A percentile compares a stretch with the other conserved stretches of the same genome.
These are phyloP conservation scores for Aeschynomene evenia DNA, from an alignment of 306 rosid species.

Conservation along the genomic window DNA sequence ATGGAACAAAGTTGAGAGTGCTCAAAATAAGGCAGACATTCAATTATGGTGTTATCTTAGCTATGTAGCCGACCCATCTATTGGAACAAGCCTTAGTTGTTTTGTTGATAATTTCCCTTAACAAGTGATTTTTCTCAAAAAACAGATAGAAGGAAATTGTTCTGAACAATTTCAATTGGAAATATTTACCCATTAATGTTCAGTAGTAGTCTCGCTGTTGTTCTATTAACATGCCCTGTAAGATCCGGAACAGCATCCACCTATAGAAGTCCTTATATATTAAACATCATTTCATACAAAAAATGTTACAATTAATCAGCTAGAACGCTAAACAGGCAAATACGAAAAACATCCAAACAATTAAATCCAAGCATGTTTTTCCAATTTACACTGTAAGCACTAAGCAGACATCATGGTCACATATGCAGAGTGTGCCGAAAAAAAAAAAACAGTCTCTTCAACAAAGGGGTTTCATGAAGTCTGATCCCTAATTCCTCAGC, in stretches of 20 bases:
- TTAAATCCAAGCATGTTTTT: slow-evolving; percentile 25
- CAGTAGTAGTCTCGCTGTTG: slow-evolving; percentile 78
- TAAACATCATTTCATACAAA: slow-evolving; percentile 25
- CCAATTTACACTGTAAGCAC: slow-evolving; percentile 13
- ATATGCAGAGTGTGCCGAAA: background rate
- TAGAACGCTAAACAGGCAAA: slow-evolving; percentile 23
- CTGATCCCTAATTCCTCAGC: background rate
- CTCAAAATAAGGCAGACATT: background rate
- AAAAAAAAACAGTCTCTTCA: slow-evolving; percentile 21
- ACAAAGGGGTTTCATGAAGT: slow-evolving; percentile 1
- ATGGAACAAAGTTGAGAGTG: background rate
- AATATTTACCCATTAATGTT: slow-evolving; percentile 38
- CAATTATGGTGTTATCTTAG: too few relatives aligned
- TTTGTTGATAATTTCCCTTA: background rate
- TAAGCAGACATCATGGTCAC: slow-evolving; percentile 2
- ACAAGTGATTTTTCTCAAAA: slow-evolving; percentile 1
- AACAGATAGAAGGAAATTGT: background rate
- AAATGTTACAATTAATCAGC: slow-evolving; percentile 18
- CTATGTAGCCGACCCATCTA: too few relatives aligned
- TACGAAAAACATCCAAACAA: background rate
- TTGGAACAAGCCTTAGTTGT: too few relatives aligned
- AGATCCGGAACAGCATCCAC: slow-evolving; percentile 98
- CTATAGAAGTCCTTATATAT: slow-evolving; percentile 47
- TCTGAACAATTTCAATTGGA: background rate
- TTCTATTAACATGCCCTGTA: slow-evolving; percentile 74